Conservation (phyloP, 2,329 filamentous ascomycete genomes). For the Hypomyces perniciosus region DNA sequence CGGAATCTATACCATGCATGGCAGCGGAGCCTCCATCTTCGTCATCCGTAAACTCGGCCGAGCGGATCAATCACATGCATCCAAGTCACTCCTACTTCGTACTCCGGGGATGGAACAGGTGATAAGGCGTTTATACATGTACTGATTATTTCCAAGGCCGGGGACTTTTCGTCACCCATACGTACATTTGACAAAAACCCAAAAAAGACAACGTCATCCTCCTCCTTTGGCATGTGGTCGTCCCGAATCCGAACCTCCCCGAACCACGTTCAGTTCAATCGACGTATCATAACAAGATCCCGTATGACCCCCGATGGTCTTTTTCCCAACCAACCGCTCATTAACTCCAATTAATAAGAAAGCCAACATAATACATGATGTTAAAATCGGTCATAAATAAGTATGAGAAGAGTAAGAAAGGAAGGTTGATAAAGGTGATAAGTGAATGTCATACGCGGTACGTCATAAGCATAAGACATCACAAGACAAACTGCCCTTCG, state of each 20-base stretch:
- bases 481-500: slow-evolving; percentile 59
- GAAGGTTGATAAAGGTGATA: neutral
- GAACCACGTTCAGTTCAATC: neutral
- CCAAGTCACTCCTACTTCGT: neutral
- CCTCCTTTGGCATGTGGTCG: neutral
- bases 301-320: neutral
- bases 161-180: slow-evolving; percentile 11
- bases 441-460: neutral
- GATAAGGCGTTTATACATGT: neutral
- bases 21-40: neutral
- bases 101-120: slow-evolving; percentile 1
- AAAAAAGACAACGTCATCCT: neutral
- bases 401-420: neutral
- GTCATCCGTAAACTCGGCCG: neutral
- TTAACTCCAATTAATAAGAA: slow-evolving; percentile 15
- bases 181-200: slow-evolving; percentile 1
- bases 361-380: neutral
- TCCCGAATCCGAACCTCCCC: neutral
- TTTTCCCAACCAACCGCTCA: slow-evolving; percentile 11
- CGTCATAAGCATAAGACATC: neutral
- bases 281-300: neutral
- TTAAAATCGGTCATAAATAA: slow-evolving; percentile 4
- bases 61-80: neutral
- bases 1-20: too few species aligned
- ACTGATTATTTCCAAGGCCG: neutral